Base-by-base conservation (phyloP, 805 yeast species). In the Yarrowia osloensis region DNA sequence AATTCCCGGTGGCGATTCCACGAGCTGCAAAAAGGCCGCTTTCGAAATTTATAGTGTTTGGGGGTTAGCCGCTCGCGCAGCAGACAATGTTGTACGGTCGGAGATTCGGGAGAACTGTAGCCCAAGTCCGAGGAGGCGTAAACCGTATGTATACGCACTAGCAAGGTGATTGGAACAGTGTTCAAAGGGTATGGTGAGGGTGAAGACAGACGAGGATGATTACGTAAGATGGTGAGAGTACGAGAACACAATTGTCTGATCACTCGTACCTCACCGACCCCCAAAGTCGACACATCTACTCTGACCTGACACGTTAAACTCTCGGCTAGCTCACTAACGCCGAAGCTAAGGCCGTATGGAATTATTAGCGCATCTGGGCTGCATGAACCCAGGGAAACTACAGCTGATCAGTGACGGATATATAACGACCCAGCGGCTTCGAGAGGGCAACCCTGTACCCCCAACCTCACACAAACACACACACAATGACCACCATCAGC, bases 341-440 rank as follows among this genome's bases (percentile, higher is more conserved):
- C 28, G 47, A 42, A 19, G 26, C 47, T 42, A 42, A 40, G 46
- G 46, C 24, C 46, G 46, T 40, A 21, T 40, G 46, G 50, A n/a
- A 19, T 24, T 47, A 47, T 47, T 47, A 47, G 55, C 55, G 55
- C 55, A 50, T 50, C 39, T 13, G 39, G 55, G 19, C 37, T 50
- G 55, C 55, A 47, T 28, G 31, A 22, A 11, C 50, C 44, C 2
- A 7, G 40, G 40, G 42, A n/a, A 39, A 6, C 21, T 39, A n/a
- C 42, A 39, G 22, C 35, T 33, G 35, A 12, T 9, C n/a, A 19
- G 15, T 3, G 46, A 21, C 4, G 6, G 17, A 12, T 29, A 49
- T 49, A 49, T 12, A 13, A 49, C 1, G 26, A 19, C 31, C 4
- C 11, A 28, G 37, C 8, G 31, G 8, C 31, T 28, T 28, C 8